Conservation (phyloP, 495 filamentous ascomycete species). For the Annulohypoxylon maeteangense region DNA sequence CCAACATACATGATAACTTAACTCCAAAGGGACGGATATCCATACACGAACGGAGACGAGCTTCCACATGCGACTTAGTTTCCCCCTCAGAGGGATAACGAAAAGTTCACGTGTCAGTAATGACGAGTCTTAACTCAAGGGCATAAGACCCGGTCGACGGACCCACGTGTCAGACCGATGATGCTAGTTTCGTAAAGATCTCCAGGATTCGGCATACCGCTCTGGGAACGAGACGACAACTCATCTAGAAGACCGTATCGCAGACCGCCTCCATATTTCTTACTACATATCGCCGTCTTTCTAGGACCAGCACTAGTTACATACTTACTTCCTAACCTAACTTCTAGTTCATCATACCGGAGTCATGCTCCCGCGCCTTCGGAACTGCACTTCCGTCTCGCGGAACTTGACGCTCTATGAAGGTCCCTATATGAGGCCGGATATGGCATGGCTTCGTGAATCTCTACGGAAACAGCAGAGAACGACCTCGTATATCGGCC, state of each 20-base stretch:
- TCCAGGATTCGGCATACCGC: conserved; percentile 9
- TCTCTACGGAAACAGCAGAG: not conserved
- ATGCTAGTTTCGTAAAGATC: conserved; percentile 5
- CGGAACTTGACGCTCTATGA: not conserved
- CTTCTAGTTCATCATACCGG: not conserved
- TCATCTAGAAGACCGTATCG: not conserved
- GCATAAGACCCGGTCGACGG: not conserved
- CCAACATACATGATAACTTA: conserved; percentile 9
- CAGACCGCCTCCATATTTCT: not conserved
- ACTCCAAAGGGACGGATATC: conserved; percentile 15
- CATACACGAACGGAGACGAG: conserved; percentile 23
- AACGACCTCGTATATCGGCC: not conserved
- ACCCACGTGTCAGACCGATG: conserved; percentile 27
- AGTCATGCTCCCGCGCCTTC: not conserved
- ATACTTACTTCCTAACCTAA: too few species aligned
- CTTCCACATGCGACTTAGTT: conserved; percentile 28
- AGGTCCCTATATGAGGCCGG: not conserved
- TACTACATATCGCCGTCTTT: not conserved
- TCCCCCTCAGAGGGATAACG: conserved; percentile 1
- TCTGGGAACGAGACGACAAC: not conserved
- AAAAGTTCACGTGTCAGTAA: conserved; percentile 8
- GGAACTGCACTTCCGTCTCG: not conserved
- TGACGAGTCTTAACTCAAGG: not conserved
- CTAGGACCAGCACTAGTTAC: not conserved
- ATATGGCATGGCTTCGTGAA: not conserved